A percentile compares a stretch with the other conserved stretches of the same genome.
phyloP scores from a whole-genome alignment of 2,329 filamentous ascomycete genomes.

The Aureobasidium subglaciale region DNA sequence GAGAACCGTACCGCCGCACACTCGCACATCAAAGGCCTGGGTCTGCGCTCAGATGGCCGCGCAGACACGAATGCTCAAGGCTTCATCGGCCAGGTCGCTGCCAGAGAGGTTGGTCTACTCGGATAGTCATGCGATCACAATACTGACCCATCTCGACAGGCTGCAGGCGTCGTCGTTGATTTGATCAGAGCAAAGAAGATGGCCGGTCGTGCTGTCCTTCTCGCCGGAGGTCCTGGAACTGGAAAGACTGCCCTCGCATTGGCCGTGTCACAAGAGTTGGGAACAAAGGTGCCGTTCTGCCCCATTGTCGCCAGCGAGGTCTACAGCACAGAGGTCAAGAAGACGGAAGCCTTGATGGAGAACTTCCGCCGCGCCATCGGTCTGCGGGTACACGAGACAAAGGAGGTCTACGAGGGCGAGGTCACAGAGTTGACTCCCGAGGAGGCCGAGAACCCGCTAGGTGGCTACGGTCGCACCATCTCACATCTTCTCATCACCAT shows the following conservation, averaged over 20 bases:
- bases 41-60: conserved; percentile 75
- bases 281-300: conserved; percentile 97
- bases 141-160: conserved; percentile 36
- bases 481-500: conserved; percentile 89
- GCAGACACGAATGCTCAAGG: conserved; percentile 74
- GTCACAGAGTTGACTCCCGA: conserved; percentile 96
- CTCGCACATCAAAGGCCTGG: conserved; percentile 95
- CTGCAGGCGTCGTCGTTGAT: conserved; percentile 92
- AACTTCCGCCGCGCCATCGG: conserved; percentile 97
- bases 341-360: conserved; percentile 98
- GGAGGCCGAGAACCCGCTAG: conserved; percentile 94
- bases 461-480: conserved; percentile 95
- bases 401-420: conserved; percentile 98
- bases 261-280: conserved; percentile 92
- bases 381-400: conserved; percentile 93
- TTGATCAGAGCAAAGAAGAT: conserved; percentile 95
- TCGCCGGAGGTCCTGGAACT: conserved; percentile 90
- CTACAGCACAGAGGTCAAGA: conserved; percentile 97
- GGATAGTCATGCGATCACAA: neutral
- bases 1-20: conserved; percentile 95
- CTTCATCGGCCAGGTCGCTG: conserved; percentile 81
- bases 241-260: conserved; percentile 95
- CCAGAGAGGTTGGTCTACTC: conserved; percentile 54
- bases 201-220: conserved; percentile 86
- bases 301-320: conserved; percentile 97